These are phyloP conservation scores for Sporopachydermia quercuum DNA, from an alignment of 805 yeast species.

Conservation along the genomic window DNA sequence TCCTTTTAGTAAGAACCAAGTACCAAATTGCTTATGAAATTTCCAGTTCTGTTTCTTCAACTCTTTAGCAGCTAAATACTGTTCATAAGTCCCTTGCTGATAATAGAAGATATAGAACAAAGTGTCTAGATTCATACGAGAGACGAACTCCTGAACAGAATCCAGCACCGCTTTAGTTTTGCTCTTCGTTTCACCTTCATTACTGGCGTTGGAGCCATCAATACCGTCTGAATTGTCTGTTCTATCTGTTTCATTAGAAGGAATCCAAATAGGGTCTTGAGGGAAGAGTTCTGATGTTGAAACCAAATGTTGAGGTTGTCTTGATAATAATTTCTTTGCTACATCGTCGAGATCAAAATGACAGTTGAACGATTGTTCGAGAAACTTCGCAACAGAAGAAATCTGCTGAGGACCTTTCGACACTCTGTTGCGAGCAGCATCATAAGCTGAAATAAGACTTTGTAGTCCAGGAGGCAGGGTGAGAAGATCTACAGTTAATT, in stretches of 20 bases:
- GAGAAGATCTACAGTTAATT: conserved; percentile 3
- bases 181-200: not conserved
- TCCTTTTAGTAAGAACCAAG: conserved; percentile 69
- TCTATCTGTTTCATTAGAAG: not conserved
- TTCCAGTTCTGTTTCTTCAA: conserved; percentile 72
- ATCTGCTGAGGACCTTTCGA: not conserved
- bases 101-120: conserved; percentile 87
- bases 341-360: conserved; percentile 1
- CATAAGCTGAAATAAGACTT: conserved; percentile 22
- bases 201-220: not conserved
- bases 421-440: conserved; percentile 9
- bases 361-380: conserved; percentile 1
- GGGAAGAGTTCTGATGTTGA: not conserved
- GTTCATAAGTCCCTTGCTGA: conserved; percentile 57
- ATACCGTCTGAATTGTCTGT: not conserved
- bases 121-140: conserved; percentile 73
- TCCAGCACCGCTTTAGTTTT: not conserved
- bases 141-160: conserved; percentile 31
- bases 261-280: not conserved
- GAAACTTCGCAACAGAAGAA: not conserved
- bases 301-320: not conserved
- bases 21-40: conserved; percentile 52
- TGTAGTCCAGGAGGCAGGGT: conserved; percentile 25
- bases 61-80: conserved; percentile 69
- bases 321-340: not conserved